Base-by-base conservation (phyloP, 2,329 filamentous ascomycete species). In the Verticillium dahliae region DNA sequence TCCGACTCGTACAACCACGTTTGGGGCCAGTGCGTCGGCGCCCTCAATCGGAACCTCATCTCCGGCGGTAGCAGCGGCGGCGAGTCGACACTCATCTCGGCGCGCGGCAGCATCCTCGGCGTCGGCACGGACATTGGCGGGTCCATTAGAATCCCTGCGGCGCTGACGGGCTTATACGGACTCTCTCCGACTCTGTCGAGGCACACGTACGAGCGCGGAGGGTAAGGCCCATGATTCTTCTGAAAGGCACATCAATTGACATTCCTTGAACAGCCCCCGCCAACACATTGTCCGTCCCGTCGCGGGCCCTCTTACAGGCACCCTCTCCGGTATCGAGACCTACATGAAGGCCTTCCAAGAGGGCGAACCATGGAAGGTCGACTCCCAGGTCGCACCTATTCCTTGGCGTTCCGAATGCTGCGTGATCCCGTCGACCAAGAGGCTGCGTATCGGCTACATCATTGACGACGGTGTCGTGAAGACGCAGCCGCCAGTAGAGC, bases 61-160 rank as follows among this genome's bases (percentile, higher is more conserved):
- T 72, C 73, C 0, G 78, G 78, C 1, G 78, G 78, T 1, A 77
- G 76, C 0, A 78, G 75, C 2, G 78, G 78, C 3, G 78, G 76
- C 10, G 78, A 80, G 60, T 76, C 76, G 1, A 75, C 75, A 6
- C 73, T 76, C 2, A 69, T 76, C 50, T 75, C 74, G 1, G 75
- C 80, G 35, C 70, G 72, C 52, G 77, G 76, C 37, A 74, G 75
- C 4, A 70, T 72, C 1, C 63, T 80, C 35, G 78, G 77, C 4
- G 67, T 81, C 22, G 79, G 79, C 2, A 78, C 76, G 6, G 79
- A 81, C 61, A 79, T 81, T 15, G 79, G 77, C 0, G 79, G 79
- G 3, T 78, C 76, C 6, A 75, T 81, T 33, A 72, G 79, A 7
- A 70, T 72, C 4, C 79, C 78, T 0, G 77, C 79, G 1, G 75